Conservation (phyloP, 73 alveolate species). For the Tetrahymena borealis region DNA sequence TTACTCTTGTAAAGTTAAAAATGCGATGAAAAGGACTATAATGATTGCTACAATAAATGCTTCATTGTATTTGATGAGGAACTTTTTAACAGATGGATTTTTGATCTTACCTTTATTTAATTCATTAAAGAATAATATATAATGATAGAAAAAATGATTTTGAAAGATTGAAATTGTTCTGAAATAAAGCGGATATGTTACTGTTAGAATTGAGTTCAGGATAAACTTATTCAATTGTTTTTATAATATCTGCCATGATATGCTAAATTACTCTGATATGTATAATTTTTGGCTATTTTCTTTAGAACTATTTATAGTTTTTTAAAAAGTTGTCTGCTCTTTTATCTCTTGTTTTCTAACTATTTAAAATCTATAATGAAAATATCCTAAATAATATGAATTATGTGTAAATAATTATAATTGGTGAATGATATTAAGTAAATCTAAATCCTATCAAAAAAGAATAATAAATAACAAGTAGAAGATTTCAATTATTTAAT, state of each 20-base stretch:
- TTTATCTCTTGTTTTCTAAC: no score
- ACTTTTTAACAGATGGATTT: neutral
- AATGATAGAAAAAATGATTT: neutral
- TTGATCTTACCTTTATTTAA: neutral
- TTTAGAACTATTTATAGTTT: no score
- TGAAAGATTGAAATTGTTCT: neutral
- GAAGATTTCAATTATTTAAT: no score
- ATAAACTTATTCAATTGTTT: neutral
- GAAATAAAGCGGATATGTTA: neutral
- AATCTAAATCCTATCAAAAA: no score
- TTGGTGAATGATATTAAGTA: no score
- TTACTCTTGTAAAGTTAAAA: neutral
- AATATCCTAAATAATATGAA: no score
- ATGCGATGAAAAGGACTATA: neutral
- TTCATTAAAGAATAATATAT: neutral
- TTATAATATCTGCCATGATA: neutral
- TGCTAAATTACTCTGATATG: no score
- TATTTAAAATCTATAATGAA: no score
- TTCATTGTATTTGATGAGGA: neutral
- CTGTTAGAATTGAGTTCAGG: neutral
- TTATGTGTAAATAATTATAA: no score
- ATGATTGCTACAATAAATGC: neutral
- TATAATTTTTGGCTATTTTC: no score
- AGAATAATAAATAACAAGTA: no score
- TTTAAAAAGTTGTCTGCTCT: no score